Base-by-base conservation (phyloP, 805 yeast species). In the Metschnikowia bowlesiae region DNA sequence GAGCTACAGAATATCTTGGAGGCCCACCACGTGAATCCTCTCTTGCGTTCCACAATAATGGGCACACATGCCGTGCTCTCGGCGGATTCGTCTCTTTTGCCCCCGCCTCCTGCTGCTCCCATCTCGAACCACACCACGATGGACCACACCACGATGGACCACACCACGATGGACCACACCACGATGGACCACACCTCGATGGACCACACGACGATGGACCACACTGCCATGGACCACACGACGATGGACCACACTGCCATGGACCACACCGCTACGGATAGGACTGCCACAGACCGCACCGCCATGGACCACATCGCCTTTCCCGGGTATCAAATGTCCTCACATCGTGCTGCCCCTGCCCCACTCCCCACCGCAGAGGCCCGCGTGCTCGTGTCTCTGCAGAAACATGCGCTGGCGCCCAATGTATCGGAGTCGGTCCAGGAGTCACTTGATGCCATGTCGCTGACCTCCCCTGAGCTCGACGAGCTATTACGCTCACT, bases 1-100 rank as follows among this genome's bases (percentile, higher is more conserved):
- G 84, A 80, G 52, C 66, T 83, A 35, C 61, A 70, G 8, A 62
- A 63, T 32, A 79, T 75, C 33, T 54, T 83, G 50, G 62, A 65
- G 14, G 49, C 62, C 4, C 69, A 71, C 42, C 61, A 62, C 14
- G 66, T 77, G 1, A 52, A 64, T 4, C 50, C 58, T 1, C 36
- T 56, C 11, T 56, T 65, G 14, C 73, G 51, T 46, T 56, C 47
- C 29, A 43, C 50, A 8, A 48, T 57, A 22, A 55, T 57, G 53
- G 59, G 60, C 28, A 57, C 58, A 9, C 57, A 55, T 31, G 14
- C 48, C 4, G 41, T 53, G 13, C 34, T 44, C 9, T 26, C 22
- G 13, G 16, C 46, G 22, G 38, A 32, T 18, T 9, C 18, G 2
- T 13, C 18, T 8, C 41, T 14, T n/a, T 6, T 16, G 9, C 41